Evolutionary conservation across 1,284 basidiomycete species (phyloP), one percentile per base, ranked within the genome.

Genomic region (Sanghuangporus baumii): DNA sequence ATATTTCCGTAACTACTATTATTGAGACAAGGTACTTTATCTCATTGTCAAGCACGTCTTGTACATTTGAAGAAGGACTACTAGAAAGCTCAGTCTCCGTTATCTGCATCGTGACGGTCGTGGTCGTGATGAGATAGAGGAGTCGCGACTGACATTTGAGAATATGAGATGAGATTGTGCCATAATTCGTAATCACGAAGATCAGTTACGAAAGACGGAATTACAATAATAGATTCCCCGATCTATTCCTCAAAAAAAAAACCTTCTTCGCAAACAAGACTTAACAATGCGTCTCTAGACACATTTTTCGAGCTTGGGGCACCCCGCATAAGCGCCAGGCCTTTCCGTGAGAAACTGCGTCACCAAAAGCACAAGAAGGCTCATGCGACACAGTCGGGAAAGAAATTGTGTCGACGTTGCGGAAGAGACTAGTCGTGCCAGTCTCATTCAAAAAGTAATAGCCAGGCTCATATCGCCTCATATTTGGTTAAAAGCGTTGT

Each of bases 11-110:
- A 26, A 18, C 36, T 18, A 16, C 36, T 60, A n/a, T 36, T 51
- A 47, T 14, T 34, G 38, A 52, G 34, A 38, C 11, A 7, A 58
- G 60, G 46, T 46, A 57, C 63, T 64, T 61, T 12, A 66, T 34
- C 41, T 66, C 62, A 18, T 50, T 59, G 23, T 64, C 51, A 40
- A 55, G 41, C n/a, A 38, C 41, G 7, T 43, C 41, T 23, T 61
- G 41, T 26, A 60, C 36, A 54, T 55, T 51, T 12, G 57, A 52
- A 14, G 62, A 38, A 23, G 62, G 62, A n/a, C 3, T 4, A 31
- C 26, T 57, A 14, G 37, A 26, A 14, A 36, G 51, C 52, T n/a
- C 11, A 26, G 34, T n/a, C 37, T 55, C 57, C 16, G 41, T 3
- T 40, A 62, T 34, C 26, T 62, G 61, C 61, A 62, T 62, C 26